These are phyloP conservation scores for Penicillium hordei DNA, from an alignment of 2,329 filamentous ascomycete species.

Conservation along the genomic window DNA sequence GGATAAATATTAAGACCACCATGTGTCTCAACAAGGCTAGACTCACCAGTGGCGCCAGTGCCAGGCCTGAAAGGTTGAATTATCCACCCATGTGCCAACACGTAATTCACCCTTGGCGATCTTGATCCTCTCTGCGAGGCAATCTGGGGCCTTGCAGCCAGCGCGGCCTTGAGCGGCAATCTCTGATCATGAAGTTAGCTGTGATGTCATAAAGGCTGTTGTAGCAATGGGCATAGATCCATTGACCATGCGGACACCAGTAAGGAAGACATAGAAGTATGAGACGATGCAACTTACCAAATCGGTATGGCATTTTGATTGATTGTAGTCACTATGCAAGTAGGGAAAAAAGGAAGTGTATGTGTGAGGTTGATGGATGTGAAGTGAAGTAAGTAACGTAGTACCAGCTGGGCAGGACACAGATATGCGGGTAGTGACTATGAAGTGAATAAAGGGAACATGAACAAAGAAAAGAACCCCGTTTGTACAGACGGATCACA, in stretches of 20 bases:
- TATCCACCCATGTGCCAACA: slow-evolving; percentile 70
- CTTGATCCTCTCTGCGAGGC: slow-evolving; percentile 69
- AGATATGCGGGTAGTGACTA: neutral
- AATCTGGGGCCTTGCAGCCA: slow-evolving; percentile 69
- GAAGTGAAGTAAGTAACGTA: neutral
- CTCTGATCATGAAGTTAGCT: slow-evolving; percentile 54
- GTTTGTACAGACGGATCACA: neutral
- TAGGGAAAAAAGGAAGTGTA: neutral
- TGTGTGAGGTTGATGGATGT: neutral
- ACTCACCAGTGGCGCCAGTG: slow-evolving; percentile 83
- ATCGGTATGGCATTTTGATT: slow-evolving; percentile 22
- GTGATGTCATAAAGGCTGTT: neutral
- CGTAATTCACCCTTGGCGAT: slow-evolving; percentile 78
- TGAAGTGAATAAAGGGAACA: neutral
- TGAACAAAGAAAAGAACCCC: neutral
- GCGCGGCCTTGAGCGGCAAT: slow-evolving; percentile 69
- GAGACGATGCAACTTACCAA: slow-evolving; percentile 26
- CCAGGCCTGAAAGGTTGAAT: slow-evolving; percentile 63
- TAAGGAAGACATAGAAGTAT: neutral
- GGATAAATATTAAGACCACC: neutral
- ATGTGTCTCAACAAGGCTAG: neutral
- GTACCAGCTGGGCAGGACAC: neutral
- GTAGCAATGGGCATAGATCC: neutral
- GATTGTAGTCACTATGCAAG: neutral
- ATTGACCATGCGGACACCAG: neutral